Conservation (phyloP, 2,329 filamentous ascomycete genomes). For the Dendryphion nanum region DNA sequence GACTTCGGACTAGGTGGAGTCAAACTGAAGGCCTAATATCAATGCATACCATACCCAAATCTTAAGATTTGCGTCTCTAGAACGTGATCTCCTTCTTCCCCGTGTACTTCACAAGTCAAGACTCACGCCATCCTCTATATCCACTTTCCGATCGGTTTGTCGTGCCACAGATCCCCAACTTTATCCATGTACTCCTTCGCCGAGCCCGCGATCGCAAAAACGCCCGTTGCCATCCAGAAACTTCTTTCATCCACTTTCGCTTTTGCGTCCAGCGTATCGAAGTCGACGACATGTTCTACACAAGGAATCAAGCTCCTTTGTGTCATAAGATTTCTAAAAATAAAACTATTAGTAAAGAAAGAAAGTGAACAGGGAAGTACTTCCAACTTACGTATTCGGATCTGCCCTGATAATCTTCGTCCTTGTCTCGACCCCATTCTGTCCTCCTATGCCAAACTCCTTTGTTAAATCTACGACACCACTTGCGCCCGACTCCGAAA, state of each 20-base stretch:
- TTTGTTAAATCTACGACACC: constrained; percentile 12
- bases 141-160: neutral
- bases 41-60: no score
- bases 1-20: no score
- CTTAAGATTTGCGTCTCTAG: no score
- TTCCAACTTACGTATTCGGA: constrained; percentile 17
- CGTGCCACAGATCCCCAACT: constrained; percentile 2
- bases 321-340: constrained; percentile 10
- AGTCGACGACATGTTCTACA: constrained; percentile 2
- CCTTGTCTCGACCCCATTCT: neutral
- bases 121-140: no score
- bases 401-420: constrained; percentile 12
- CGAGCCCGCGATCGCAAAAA: constrained; percentile 1
- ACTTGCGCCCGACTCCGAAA: constrained; percentile 14
- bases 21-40: no score
- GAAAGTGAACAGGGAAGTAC: neutral
- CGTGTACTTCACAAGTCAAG: no score
- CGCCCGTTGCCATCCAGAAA: constrained; percentile 1
- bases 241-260: neutral
- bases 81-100: no score
- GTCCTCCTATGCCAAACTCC: no score
- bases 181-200: neutral
- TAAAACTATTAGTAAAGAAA: neutral
- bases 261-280: neutral
- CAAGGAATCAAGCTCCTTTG: constrained; percentile 13